These are phyloP conservation scores for Clathrus columnatus DNA, from an alignment of 768 basidiomycete genomes.

Conservation along the genomic window DNA sequence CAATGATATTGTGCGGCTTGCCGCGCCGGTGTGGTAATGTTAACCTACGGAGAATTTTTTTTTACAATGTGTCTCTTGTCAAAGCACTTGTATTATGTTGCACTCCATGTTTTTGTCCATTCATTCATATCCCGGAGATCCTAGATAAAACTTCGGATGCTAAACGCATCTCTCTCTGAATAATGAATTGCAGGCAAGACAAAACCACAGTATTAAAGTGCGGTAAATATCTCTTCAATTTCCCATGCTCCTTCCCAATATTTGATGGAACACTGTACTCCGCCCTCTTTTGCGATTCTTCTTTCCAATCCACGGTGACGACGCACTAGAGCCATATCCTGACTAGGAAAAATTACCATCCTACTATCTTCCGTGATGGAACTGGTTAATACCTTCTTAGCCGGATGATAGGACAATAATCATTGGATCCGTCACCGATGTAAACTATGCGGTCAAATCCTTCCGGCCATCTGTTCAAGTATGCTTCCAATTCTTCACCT, in stretches of 20 bases:
- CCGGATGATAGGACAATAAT: slow-evolving; percentile 87
- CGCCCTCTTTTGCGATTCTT: slow-evolving; percentile 72
- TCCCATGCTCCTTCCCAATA: slow-evolving; percentile 98
- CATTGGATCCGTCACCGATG: slow-evolving; percentile 91
- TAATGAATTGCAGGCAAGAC: neutral
- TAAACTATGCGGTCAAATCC: slow-evolving; percentile 76
- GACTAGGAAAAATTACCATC: slow-evolving; percentile 32
- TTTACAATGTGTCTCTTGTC: neutral
- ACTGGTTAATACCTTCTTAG: slow-evolving; percentile 46
- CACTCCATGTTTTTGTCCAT: slow-evolving; percentile 8
- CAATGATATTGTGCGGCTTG: neutral
- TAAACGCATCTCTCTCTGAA: neutral
- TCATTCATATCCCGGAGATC: neutral
- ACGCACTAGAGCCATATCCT: slow-evolving; percentile 79
- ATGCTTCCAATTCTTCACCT: slow-evolving; percentile 92
- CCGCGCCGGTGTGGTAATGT: slow-evolving; percentile 7
- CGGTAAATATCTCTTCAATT: slow-evolving; percentile 72
- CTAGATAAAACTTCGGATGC: neutral
- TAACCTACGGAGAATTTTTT: slow-evolving; percentile 5
- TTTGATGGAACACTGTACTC: slow-evolving; percentile 62
- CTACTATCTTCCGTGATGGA: neutral
- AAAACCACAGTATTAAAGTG: slow-evolving; percentile 18
- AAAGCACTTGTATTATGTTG: slow-evolving; percentile 10
- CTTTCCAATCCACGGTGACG: slow-evolving; percentile 68
- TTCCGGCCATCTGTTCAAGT: slow-evolving; percentile 51